These are phyloP conservation scores for Nyssa sinensis DNA, from an alignment of 148 eudicot genomes.

Conservation along the genomic window DNA sequence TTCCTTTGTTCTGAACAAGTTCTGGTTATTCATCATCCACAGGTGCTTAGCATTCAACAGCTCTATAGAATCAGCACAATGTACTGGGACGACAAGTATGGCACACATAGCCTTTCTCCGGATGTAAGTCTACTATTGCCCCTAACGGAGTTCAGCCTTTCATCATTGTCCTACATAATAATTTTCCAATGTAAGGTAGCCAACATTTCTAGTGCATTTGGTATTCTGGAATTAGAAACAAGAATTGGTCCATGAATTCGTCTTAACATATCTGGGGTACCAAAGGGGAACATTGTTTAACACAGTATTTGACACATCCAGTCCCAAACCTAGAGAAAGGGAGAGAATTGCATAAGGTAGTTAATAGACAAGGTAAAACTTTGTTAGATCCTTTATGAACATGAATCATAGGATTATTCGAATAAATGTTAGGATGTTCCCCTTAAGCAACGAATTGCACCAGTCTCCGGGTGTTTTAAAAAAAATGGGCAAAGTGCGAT, in stretches of 20 bases:
- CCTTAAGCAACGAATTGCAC: too few relatives aligned
- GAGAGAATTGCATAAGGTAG: too few relatives aligned
- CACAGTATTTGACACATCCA: not conserved
- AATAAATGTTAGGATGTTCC: too few relatives aligned
- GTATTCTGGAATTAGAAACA: not conserved
- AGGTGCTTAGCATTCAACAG: conserved; percentile 90
- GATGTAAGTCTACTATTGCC: conserved; percentile 54
- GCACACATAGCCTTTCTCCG: conserved; percentile 84
- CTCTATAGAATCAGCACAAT: conserved; percentile 92
- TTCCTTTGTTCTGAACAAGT: conserved; percentile 22
- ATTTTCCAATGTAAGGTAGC: not conserved
- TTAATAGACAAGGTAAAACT: too few relatives aligned
- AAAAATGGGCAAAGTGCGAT: too few relatives aligned
- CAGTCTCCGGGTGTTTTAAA: too few relatives aligned
- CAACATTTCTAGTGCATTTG: not conserved
- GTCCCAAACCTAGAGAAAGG: too few relatives aligned
- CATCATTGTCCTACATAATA: not conserved
- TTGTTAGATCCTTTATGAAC: too few relatives aligned
- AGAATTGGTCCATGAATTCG: not conserved
- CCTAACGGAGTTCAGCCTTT: not conserved
- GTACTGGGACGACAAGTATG: conserved; percentile 98
- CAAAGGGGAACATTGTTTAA: not conserved
- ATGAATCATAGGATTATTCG: too few relatives aligned
- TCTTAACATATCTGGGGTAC: not conserved
- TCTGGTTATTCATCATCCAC: conserved; percentile 20